These are phyloP conservation scores for Hortiboletus campestris DNA, from an alignment of 768 basidiomycete species.

Conservation along the genomic window DNA sequence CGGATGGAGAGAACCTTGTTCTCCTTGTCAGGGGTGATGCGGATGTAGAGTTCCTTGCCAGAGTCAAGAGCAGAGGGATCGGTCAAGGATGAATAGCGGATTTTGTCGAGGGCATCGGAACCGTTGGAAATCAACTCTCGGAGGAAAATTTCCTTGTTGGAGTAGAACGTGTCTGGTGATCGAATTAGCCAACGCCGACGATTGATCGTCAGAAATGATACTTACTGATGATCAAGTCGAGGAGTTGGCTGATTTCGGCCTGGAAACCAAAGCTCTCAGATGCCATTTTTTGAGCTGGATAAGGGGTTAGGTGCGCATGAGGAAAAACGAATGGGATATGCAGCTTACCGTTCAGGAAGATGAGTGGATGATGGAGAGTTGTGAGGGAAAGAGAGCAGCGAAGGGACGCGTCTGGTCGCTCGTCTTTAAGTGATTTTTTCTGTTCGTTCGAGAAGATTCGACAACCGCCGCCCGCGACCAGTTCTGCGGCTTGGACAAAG, in stretches of 20 bases:
- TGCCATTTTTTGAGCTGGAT: slow-evolving; percentile 50
- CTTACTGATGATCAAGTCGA: slow-evolving; percentile 98
- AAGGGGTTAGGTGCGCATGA: slow-evolving; percentile 11
- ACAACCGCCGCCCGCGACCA: slow-evolving; percentile 16
- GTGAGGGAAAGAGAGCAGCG: slow-evolving; percentile 12
- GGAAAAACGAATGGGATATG: not conserved
- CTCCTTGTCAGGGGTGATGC: slow-evolving; percentile 94
- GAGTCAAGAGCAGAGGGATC: slow-evolving; percentile 87
- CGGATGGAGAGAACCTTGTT: slow-evolving; percentile 88
- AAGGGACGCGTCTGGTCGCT: slow-evolving; percentile 18
- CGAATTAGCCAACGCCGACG: slow-evolving; percentile 3
- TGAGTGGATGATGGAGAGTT: slow-evolving; percentile 5
- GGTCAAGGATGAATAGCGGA: slow-evolving; percentile 94
- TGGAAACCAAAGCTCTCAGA: slow-evolving; percentile 94
- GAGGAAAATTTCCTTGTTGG: slow-evolving; percentile 99
- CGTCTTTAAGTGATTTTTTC: slow-evolving; percentile 34
- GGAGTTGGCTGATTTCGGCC: slow-evolving; percentile 97
- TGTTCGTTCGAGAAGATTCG: slow-evolving; percentile 47
- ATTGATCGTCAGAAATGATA: slow-evolving; percentile 9
- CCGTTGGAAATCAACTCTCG: slow-evolving; percentile 96
- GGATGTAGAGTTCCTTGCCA: slow-evolving; percentile 92
- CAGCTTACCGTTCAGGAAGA: slow-evolving; percentile 16
- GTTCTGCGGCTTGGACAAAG: slow-evolving; percentile 3
- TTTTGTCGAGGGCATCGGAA: slow-evolving; percentile 99
- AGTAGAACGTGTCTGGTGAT: slow-evolving; percentile 93